These are phyloP conservation scores for Linum usitatissimum DNA, from an alignment of 345 rosid genomes.

Conservation along the genomic window DNA sequence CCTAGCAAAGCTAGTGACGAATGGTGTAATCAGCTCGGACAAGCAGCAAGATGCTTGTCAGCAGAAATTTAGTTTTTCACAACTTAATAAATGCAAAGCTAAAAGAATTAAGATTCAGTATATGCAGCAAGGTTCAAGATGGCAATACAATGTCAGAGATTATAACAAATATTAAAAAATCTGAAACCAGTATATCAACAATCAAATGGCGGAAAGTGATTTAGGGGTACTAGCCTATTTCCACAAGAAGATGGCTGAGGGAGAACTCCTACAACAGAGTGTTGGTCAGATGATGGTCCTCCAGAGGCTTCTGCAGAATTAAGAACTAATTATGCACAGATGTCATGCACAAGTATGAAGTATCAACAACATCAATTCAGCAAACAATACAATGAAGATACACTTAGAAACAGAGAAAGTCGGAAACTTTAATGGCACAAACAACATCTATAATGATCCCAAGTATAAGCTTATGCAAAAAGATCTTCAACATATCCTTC, in stretches of 20 bases:
- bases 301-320: conserved; percentile 24
- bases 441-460: not conserved
- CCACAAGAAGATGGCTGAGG: conserved; percentile 21
- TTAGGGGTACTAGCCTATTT: conserved; percentile 16
- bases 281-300: conserved; percentile 4
- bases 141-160: conserved; percentile 2
- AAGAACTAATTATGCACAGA: conserved; percentile 8
- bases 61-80: too few relatives aligned
- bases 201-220: not conserved
- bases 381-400: not conserved
- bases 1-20: too few relatives aligned
- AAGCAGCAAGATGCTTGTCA: too few relatives aligned
- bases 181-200: conserved; percentile 6
- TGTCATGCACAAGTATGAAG: too few relatives aligned
- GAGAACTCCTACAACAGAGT: conserved; percentile 21
- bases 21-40: too few relatives aligned
- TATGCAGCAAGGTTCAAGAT: not conserved
- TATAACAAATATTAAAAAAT: not conserved
- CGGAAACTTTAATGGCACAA: too few relatives aligned
- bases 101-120: too few relatives aligned
- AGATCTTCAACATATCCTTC: not conserved
- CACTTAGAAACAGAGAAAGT: too few relatives aligned
- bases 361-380: not conserved
- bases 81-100: too few relatives aligned
- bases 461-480: not conserved